Base-by-base conservation (phyloP, 164 flowering plant genomes). In the Buxus sempervirens region DNA sequence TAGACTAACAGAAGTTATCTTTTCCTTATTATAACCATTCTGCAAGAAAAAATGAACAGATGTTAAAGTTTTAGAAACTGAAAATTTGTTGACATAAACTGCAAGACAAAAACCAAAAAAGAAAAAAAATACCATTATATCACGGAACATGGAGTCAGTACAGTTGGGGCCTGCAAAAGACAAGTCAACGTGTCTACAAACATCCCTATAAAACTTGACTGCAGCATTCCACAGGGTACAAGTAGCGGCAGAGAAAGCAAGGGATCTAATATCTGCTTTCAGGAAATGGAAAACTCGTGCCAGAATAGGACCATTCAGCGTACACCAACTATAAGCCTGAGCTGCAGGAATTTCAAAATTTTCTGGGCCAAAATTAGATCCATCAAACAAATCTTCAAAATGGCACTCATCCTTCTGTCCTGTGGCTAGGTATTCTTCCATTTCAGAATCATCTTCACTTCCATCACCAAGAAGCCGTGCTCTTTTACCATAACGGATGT, bases 171-270 rank as follows among this genome's bases (percentile, higher is more conserved):
- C 97, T 60, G 82, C 28, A 45, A 82, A 76, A 63, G 93, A 88
- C 64, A 96, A 79, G 76, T 96, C 88, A 67, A 88, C 88, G 69
- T 82, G 88, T 70, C 68, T 77, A 36, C 88, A 80, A 36, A 91
- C 73, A 68, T 69, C 82, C 69, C 80, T 90, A 78, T 96, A 93
- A 67, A 81, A 85, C 60, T 73, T 79, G 49, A 78, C 87, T 24
- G 84, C 89, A 36, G 88, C 76, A 72, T 85, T 85, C 99, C 99
- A 96, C 65, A 78, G 83, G 76, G 82, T 93, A 78, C 99, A 96
- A 71, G 97, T 88, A 74, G 84, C 74, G 67, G 93, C 84, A 66
- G 90, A 96, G 77, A 82, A 72, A 45, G 83, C 78, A 63, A 96
- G 88, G 64, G 98, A 85, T 70, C 78, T 93, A 27, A 90, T 41